Percentiles rank a stretch among this genome's conserved stretches.
Evolutionary conservation across 2,329 filamentous ascomycete species (phyloP).

Genomic region (Aspergillus piperis): DNA sequence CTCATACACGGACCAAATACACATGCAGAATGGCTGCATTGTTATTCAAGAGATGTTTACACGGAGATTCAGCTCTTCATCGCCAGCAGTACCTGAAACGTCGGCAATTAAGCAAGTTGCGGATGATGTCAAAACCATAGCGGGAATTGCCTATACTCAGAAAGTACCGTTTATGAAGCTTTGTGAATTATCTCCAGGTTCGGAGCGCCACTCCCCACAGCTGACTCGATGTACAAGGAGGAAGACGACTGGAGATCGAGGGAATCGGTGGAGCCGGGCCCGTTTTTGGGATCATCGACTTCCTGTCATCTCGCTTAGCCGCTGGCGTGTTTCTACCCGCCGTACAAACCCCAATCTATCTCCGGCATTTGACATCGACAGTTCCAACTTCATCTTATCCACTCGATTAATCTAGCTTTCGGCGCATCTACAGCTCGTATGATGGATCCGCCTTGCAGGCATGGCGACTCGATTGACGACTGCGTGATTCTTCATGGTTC

Average conservation of each 20-base stretch:
- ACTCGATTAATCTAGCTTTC: not conserved
- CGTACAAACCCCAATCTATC: not conserved
- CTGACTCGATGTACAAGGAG: not conserved
- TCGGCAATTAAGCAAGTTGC: too few species aligned
- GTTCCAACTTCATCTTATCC: not conserved
- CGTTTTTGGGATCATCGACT: not conserved
- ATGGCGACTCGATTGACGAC: too few species aligned
- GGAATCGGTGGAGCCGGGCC: not conserved
- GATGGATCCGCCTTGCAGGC: not conserved
- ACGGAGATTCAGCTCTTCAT: too few species aligned
- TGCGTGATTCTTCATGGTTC: not conserved
- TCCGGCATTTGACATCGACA: not conserved
- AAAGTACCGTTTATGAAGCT: too few species aligned
- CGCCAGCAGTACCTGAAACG: too few species aligned
- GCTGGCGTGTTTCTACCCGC: not conserved
- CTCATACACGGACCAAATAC: too few species aligned
- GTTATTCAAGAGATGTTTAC: too few species aligned
- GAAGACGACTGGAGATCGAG: not conserved
- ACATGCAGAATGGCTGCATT: too few species aligned
- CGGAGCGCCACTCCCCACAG: too few species aligned
- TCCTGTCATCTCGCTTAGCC: conserved; percentile 2
- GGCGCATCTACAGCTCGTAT: not conserved
- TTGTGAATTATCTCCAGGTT: too few species aligned
- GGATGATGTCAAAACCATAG: too few species aligned
- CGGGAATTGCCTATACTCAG: too few species aligned